A percentile compares a stretch with the other conserved stretches of the same genome.
phyloP scores from a whole-genome alignment of 2,329 filamentous ascomycete species.

The Stachybotrys chlorohalonatus region DNA sequence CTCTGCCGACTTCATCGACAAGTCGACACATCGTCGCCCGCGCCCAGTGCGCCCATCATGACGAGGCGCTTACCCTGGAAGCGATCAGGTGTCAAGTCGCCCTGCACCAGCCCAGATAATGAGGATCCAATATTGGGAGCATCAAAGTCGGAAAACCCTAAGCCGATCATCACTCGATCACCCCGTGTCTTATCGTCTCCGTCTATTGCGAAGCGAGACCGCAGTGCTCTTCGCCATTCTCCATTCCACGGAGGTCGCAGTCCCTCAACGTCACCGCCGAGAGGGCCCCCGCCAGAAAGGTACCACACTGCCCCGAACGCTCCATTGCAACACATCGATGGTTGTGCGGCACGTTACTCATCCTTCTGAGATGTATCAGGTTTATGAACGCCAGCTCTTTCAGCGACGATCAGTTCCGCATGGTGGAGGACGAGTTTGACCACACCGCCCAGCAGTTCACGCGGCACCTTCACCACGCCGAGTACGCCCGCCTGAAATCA shows the following conservation, averaged over 20 bases:
- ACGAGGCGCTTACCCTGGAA: conserved; percentile 45
- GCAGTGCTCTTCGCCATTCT: background rate
- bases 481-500: conserved; percentile 61
- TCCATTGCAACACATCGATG: background rate
- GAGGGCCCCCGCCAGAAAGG: conserved; percentile 37
- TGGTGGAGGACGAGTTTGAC: conserved; percentile 77
- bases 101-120: background rate
- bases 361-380: conserved; percentile 19
- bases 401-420: conserved; percentile 65
- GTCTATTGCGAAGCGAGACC: background rate
- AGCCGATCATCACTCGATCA: background rate
- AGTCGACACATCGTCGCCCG: too few species aligned
- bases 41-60: conserved; percentile 23
- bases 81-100: conserved; percentile 5
- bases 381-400: conserved; percentile 57
- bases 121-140: background rate
- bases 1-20: too few species aligned
- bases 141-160: background rate
- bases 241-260: conserved; percentile 15
- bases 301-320: conserved; percentile 12
- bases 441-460: conserved; percentile 61
- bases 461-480: conserved; percentile 65
- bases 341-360: too few species aligned
- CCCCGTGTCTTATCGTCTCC: background rate
- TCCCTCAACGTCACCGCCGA: conserved; percentile 43